phyloP scores from a whole-genome alignment of 2,329 filamentous ascomycete species.

The Diaporthe aspalathi region DNA sequence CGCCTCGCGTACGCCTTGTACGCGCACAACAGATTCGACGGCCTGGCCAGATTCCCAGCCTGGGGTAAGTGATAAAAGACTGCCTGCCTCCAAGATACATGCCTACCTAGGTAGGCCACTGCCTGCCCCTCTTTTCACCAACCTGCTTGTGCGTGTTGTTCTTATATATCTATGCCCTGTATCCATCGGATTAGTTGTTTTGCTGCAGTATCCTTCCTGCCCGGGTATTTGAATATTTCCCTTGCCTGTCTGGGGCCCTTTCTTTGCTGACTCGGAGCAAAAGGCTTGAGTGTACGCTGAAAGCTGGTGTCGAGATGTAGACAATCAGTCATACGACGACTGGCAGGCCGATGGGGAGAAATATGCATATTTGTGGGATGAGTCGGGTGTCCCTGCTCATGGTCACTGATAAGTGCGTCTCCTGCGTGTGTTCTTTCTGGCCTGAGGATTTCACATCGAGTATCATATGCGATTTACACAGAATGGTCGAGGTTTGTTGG shows the following conservation, averaged over 20 bases:
- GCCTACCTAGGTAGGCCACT: no score
- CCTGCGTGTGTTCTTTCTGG: neutral
- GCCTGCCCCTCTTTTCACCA: neutral
- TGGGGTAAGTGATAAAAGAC: neutral
- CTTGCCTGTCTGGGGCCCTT: no score
- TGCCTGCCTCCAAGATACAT: neutral
- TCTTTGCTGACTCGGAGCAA: no score
- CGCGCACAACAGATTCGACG: neutral
- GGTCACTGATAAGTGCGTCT: neutral
- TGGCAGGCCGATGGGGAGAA: slow-evolving; percentile 12
- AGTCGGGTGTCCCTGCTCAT: neutral
- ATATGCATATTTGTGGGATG: neutral
- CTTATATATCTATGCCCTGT: no score
- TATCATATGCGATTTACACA: neutral
- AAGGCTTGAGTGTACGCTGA: neutral
- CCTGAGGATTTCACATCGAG: neutral
- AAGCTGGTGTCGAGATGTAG: neutral
- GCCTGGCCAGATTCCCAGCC: slow-evolving; percentile 12
- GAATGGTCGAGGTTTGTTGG: neutral
- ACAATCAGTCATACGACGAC: neutral
- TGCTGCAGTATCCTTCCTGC: no score
- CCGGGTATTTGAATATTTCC: neutral
- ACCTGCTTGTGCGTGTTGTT: neutral
- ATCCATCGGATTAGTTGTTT: neutral
- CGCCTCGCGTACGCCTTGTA: neutral